Conservation (phyloP, 768 basidiomycete genomes). For the Sistotremastrum niveocremeum region DNA sequence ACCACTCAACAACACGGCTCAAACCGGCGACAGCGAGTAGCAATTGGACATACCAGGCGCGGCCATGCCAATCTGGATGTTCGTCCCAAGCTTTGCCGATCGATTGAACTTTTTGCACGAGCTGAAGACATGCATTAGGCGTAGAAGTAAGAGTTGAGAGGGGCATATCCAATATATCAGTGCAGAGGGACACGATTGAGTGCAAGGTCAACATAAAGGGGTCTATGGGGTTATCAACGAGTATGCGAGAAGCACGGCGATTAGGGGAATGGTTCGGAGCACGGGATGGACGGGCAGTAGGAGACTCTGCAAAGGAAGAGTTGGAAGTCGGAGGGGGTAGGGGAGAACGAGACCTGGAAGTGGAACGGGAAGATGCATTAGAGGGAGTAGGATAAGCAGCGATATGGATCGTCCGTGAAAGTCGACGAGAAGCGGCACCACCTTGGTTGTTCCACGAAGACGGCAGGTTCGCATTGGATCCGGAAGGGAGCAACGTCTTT, state of each 20-base stretch:
- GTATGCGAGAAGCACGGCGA: conserved; percentile 69
- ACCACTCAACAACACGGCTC: conserved; percentile 96
- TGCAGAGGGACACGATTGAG: conserved; percentile 84
- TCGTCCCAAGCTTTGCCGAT: conserved; percentile 96
- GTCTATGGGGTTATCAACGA: conserved; percentile 76
- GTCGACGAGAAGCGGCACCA: conserved; percentile 53
- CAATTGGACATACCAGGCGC: conserved; percentile 97
- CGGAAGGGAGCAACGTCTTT: conserved; percentile 35
- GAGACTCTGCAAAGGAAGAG: conserved; percentile 43
- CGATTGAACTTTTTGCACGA: conserved; percentile 81
- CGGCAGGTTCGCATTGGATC: conserved; percentile 47
- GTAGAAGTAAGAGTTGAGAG: conserved; percentile 73
- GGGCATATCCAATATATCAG: conserved; percentile 86
- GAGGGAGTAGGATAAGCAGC: conserved; percentile 52
- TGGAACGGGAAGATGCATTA: conserved; percentile 80
- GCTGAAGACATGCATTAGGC: conserved; percentile 71
- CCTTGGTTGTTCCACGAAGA: conserved; percentile 50
- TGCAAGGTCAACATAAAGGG: conserved; percentile 85
- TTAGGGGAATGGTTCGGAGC: conserved; percentile 29
- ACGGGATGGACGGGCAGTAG: conserved; percentile 19
- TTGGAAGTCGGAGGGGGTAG: conserved; percentile 59
- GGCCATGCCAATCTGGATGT: conserved; percentile 94
- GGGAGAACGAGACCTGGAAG: conserved; percentile 89
- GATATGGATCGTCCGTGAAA: conserved; percentile 76
- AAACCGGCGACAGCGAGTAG: conserved; percentile 91